These are phyloP conservation scores for Scolecobasidium constrictum DNA, from an alignment of 2,329 filamentous ascomycete genomes.

Conservation along the genomic window DNA sequence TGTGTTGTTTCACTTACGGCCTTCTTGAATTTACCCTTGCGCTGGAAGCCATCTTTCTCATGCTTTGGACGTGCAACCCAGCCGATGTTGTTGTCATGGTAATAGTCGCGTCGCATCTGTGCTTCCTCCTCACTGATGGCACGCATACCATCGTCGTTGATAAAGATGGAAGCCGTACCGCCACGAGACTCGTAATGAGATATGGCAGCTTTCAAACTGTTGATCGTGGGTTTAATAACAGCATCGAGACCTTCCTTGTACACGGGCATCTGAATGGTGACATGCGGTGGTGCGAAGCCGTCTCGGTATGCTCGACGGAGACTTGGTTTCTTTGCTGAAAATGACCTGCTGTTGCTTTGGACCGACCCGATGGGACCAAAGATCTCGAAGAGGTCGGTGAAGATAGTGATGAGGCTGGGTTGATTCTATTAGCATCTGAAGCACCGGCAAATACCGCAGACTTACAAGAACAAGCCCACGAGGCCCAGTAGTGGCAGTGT, in stretches of 20 bases:
- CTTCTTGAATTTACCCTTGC: slow-evolving; percentile 44
- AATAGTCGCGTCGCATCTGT: slow-evolving; percentile 7
- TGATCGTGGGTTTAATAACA: slow-evolving; percentile 11
- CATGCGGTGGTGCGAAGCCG: slow-evolving; percentile 9
- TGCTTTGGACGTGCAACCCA: slow-evolving; percentile 9
- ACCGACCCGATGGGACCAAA: slow-evolving; percentile 8
- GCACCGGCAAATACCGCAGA: too few relatives aligned
- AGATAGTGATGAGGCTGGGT: slow-evolving; percentile 6
- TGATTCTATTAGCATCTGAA: too few relatives aligned
- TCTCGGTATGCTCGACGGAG: slow-evolving; percentile 1
- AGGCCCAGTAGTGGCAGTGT: slow-evolving; percentile 10
- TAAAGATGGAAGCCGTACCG: slow-evolving; percentile 11
- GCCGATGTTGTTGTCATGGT: slow-evolving; percentile 10
- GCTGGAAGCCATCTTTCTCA: slow-evolving; percentile 5
- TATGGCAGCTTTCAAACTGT: slow-evolving; percentile 9
- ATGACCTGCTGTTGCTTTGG: slow-evolving; percentile 7
- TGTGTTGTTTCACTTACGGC: too few relatives aligned
- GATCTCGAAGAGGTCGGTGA: slow-evolving; percentile 6
- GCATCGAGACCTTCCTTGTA: slow-evolving; percentile 11
- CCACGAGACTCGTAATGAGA: slow-evolving; percentile 10
- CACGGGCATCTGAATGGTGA: slow-evolving; percentile 12
- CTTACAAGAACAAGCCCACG: slow-evolving; percentile 10
- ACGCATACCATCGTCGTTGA: slow-evolving; percentile 11
- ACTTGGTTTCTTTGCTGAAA: slow-evolving; percentile 9
- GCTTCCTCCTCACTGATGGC: slow-evolving; percentile 5